phyloP scores from a whole-genome alignment of 352 stramenopile species.

The Globisporangium mamillatum region DNA sequence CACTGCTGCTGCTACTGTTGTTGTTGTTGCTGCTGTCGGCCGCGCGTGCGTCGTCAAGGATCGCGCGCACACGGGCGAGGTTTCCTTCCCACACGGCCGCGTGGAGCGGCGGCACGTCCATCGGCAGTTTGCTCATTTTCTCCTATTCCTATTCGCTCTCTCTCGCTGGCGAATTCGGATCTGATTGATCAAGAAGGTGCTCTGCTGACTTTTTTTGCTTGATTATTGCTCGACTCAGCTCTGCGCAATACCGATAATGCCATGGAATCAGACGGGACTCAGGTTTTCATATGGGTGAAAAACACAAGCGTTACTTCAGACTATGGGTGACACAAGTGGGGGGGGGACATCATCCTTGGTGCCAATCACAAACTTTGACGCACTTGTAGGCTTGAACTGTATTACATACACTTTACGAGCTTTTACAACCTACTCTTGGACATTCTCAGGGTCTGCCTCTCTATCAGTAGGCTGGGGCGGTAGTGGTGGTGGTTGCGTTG shows the following conservation, averaged over 20 bases:
- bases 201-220: background rate
- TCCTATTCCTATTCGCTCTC: background rate
- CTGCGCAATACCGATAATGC: no score
- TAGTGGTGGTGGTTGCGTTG: background rate
- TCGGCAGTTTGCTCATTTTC: background rate
- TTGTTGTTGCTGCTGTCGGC: conserved; percentile 4
- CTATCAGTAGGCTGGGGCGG: conserved; percentile 2
- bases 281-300: no score
- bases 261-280: no score
- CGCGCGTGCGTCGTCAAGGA: conserved; percentile 29
- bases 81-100: conserved; percentile 74
- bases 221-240: no score
- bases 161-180: background rate
- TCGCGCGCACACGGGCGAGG: conserved; percentile 24
- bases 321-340: no score
- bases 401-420: background rate
- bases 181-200: background rate
- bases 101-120: conserved; percentile 39
- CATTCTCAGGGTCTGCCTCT: background rate
- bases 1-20: background rate
- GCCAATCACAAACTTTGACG: no score
- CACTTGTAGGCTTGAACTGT: background rate
- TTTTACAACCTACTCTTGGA: background rate
- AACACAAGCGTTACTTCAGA: no score
- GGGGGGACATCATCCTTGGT: no score